Conservation (phyloP, 2,329 filamentous ascomycete species). For the Annulohypoxylon truncatum region DNA sequence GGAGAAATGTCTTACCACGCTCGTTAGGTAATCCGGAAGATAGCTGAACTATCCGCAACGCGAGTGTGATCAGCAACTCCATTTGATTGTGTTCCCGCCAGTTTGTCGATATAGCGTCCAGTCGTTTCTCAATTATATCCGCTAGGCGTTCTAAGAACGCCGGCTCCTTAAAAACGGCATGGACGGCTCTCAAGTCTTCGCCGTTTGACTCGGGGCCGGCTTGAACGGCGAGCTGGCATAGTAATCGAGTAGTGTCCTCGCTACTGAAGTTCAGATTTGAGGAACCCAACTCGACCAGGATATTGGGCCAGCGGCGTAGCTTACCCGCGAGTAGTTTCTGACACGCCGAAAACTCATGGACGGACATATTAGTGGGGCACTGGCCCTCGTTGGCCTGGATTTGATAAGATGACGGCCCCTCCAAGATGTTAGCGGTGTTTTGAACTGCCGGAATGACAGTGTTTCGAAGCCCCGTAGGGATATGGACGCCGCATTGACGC, state of each 20-base stretch:
- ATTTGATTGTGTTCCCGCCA: slow-evolving; percentile 71
- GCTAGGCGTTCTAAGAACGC: slow-evolving; percentile 62
- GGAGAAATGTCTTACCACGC: slow-evolving; percentile 52
- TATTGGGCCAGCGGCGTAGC: slow-evolving; percentile 61
- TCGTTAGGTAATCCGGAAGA: slow-evolving; percentile 11
- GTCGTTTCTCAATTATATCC: slow-evolving; percentile 56
- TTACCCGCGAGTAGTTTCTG: slow-evolving; percentile 61
- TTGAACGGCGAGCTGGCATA: slow-evolving; percentile 66
- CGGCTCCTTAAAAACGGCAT: slow-evolving; percentile 61
- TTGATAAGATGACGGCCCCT: slow-evolving; percentile 64
- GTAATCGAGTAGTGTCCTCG: slow-evolving; percentile 60
- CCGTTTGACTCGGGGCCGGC: slow-evolving; percentile 59
- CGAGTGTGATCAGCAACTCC: slow-evolving; percentile 65
- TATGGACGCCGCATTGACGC: slow-evolving; percentile 43
- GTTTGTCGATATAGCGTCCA: slow-evolving; percentile 62
- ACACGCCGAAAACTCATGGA: slow-evolving; percentile 66
- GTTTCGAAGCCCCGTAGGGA: slow-evolving; percentile 35
- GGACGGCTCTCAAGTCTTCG: slow-evolving; percentile 58
- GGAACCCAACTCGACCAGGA: slow-evolving; percentile 63
- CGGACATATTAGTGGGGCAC: slow-evolving; percentile 59
- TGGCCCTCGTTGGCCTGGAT: slow-evolving; percentile 61
- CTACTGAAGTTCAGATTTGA: slow-evolving; percentile 70
- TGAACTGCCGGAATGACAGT: slow-evolving; percentile 22
- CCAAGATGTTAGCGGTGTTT: slow-evolving; percentile 49
- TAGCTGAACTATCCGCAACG: slow-evolving; percentile 54